These are phyloP conservation scores for Wallacemonas sp. DNA, from an alignment of 208 protist species.

Conservation along the genomic window DNA sequence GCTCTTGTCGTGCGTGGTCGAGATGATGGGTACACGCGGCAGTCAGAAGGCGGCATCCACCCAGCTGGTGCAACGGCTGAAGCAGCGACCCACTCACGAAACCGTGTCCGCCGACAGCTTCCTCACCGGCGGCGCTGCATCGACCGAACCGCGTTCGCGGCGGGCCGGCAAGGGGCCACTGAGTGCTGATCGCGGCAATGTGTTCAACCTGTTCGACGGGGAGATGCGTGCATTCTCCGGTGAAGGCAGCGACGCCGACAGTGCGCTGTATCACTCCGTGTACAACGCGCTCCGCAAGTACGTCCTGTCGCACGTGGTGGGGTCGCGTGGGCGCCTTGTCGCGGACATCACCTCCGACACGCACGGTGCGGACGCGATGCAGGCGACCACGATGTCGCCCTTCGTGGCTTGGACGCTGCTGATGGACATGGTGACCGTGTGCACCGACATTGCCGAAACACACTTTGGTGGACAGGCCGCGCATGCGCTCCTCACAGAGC, in stretches of 20 bases:
- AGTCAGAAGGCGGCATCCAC: neutral
- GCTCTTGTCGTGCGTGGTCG: slow-evolving; percentile 23
- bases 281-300: slow-evolving; percentile 62
- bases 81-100: slow-evolving; percentile 29
- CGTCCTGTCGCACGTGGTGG: slow-evolving; percentile 53
- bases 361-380: neutral
- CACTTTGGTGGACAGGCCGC: slow-evolving; percentile 18
- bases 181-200: neutral
- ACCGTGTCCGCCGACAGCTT: slow-evolving; percentile 52
- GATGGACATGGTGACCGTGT: slow-evolving; percentile 63
- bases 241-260: slow-evolving; percentile 20
- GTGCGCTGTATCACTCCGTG: slow-evolving; percentile 48
- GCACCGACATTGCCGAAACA: slow-evolving; percentile 43
- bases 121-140: neutral
- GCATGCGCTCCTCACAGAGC: slow-evolving; percentile 7
- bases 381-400: slow-evolving; percentile 28
- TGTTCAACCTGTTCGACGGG: slow-evolving; percentile 33
- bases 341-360: neutral
- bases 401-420: slow-evolving; percentile 64
- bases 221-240: slow-evolving; percentile 50
- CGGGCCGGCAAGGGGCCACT: neutral
- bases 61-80: slow-evolving; percentile 9
- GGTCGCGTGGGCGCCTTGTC: too few species aligned
- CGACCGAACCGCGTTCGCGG: neutral
- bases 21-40: slow-evolving; percentile 11